A percentile compares a stretch with the other conserved stretches of the same genome.
Conservation (phyloP, 2,329 filamentous ascomycete species). For the Madurella fahalii region DNA sequence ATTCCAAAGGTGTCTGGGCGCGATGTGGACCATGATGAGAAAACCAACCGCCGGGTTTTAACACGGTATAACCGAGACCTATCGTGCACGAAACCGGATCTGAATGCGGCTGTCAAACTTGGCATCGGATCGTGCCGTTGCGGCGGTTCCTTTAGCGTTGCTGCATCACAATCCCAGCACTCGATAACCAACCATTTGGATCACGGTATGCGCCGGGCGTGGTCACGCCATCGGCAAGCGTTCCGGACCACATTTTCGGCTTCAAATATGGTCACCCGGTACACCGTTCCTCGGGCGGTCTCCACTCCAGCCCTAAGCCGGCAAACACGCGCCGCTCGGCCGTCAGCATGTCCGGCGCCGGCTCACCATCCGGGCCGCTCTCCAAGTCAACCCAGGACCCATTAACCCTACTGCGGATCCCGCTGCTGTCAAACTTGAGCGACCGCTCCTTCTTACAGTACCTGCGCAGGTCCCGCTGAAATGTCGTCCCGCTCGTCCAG, state of each 20-base stretch:
- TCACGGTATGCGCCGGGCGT: slow-evolving; percentile 1
- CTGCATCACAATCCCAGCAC: not conserved
- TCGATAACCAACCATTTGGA: slow-evolving; percentile 2
- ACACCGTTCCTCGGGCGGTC: slow-evolving; percentile 62
- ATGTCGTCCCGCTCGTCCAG: slow-evolving; percentile 86
- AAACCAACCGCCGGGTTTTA: too few relatives aligned
- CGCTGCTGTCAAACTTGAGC: slow-evolving; percentile 90
- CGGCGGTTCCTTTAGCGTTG: too few relatives aligned
- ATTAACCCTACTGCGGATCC: slow-evolving; percentile 63
- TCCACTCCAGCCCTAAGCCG: slow-evolving; percentile 66
- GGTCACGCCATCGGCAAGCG: slow-evolving; percentile 15
- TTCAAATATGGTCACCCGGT: slow-evolving; percentile 46
- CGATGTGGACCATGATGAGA: too few relatives aligned
- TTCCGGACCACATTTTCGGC: not conserved
- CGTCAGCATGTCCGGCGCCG: slow-evolving; percentile 60
- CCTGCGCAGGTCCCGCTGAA: slow-evolving; percentile 76
- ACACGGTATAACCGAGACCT: too few relatives aligned
- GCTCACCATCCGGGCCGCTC: slow-evolving; percentile 45
- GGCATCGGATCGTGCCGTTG: too few relatives aligned
- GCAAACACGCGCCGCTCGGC: slow-evolving; percentile 80
- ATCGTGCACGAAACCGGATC: too few relatives aligned
- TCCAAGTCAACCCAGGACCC: slow-evolving; percentile 70
- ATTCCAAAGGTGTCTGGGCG: not conserved
- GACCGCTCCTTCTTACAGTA: slow-evolving; percentile 69
- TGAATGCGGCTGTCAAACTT: too few relatives aligned